Conservation (phyloP, 257 asterid species). For the Solanum piurae region DNA sequence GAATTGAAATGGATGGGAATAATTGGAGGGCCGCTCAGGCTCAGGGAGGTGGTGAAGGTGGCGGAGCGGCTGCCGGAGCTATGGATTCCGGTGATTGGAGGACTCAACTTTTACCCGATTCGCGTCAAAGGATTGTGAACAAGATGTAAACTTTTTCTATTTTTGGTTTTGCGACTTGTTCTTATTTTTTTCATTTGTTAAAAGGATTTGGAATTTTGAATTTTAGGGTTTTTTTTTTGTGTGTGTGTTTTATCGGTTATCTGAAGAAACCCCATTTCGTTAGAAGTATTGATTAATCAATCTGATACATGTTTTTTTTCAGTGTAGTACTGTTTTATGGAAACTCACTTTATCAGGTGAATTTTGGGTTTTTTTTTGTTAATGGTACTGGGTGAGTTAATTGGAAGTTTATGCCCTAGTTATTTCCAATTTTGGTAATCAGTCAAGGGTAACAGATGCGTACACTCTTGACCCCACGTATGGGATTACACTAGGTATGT, state of each 20-base stretch:
- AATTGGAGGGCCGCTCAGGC: slow-evolving; percentile 53
- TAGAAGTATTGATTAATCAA: background rate
- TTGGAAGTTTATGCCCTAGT: background rate
- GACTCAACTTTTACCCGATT: slow-evolving; percentile 47
- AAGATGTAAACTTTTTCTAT: slow-evolving; percentile 29
- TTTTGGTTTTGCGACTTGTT: background rate
- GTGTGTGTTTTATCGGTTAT: background rate
- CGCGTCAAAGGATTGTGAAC: slow-evolving; percentile 66
- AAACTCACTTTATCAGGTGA: background rate
- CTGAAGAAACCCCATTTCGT: background rate
- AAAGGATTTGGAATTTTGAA: background rate
- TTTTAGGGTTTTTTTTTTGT: background rate
- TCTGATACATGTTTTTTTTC: background rate
- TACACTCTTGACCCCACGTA: background rate
- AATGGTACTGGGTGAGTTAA: background rate
- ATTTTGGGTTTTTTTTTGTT: background rate
- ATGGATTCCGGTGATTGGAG: slow-evolving; percentile 74
- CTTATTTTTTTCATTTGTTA: background rate
- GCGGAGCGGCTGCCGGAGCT: background rate
- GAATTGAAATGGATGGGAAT: slow-evolving; percentile 33
- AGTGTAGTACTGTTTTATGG: background rate
- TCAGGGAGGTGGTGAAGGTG: slow-evolving; percentile 35
- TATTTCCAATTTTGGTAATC: background rate
- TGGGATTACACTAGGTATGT: background rate
- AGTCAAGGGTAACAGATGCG: background rate